These are phyloP conservation scores for Asterochloris sp. DNA, from an alignment of 139 green algal species.

Conservation along the genomic window DNA sequence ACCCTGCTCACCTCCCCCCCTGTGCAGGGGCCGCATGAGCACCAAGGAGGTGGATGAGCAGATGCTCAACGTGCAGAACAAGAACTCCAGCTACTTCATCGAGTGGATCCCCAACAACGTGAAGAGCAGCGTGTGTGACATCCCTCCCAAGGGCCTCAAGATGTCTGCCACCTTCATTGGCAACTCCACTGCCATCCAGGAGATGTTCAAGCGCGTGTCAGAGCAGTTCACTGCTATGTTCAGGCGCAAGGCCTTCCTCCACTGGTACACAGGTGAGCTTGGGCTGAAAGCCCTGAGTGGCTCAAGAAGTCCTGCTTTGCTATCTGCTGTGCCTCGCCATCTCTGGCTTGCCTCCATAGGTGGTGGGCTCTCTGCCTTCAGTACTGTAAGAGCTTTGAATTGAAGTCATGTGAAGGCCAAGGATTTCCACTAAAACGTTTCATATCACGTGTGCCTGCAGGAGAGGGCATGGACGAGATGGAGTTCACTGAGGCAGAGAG, in stretches of 20 bases:
- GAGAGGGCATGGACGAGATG: slow-evolving; percentile 99
- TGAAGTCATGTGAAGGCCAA: background rate
- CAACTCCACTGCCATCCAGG: slow-evolving; percentile 95
- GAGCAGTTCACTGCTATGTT: slow-evolving; percentile 99
- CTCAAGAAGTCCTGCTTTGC: too few species aligned
- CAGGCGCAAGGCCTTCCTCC: slow-evolving; percentile 86
- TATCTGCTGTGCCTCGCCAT: too few species aligned
- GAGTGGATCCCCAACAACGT: slow-evolving; percentile 99
- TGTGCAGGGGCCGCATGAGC: slow-evolving; percentile 64
- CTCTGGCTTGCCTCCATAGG: background rate
- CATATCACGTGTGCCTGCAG: slow-evolving; percentile 28
- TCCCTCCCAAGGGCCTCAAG: slow-evolving; percentile 94
- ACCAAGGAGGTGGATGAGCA: slow-evolving; percentile 92
- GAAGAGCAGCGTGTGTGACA: slow-evolving; percentile 95
- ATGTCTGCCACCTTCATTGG: slow-evolving; percentile 95
- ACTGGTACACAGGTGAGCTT: slow-evolving; percentile 67
- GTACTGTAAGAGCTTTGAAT: background rate
- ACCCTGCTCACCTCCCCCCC: slow-evolving; percentile 49
- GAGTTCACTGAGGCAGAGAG: slow-evolving; percentile 96
- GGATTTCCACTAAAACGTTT: background rate
- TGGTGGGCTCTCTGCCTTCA: background rate
- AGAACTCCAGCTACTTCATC: slow-evolving; percentile 96
- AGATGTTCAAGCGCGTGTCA: slow-evolving; percentile 90
- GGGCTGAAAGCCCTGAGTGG: too few species aligned
- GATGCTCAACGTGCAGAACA: slow-evolving; percentile 99